phyloP scores from a whole-genome alignment of 352 stramenopile genomes.

The Globisporangium orthogonon region DNA sequence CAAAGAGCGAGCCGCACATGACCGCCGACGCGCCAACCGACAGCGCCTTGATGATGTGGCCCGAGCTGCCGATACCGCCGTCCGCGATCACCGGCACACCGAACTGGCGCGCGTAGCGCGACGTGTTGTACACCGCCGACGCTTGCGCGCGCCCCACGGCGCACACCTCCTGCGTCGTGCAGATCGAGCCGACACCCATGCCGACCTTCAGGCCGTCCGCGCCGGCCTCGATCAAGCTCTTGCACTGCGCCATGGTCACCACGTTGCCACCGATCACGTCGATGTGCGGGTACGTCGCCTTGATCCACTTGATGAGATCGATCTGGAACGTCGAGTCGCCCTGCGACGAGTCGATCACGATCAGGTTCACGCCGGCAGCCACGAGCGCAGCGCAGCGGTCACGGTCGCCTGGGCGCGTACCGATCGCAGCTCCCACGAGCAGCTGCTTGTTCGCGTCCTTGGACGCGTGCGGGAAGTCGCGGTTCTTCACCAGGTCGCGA shows the following conservation, averaged over 20 bases:
- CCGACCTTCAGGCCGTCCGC: slow-evolving; percentile 99
- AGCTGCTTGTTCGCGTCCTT: slow-evolving; percentile 99
- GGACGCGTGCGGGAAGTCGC: slow-evolving; percentile 95
- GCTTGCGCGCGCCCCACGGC: slow-evolving; percentile 97
- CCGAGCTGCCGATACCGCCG: slow-evolving; percentile 97
- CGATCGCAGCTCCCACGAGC: slow-evolving; percentile 97
- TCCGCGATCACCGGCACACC: slow-evolving; percentile 98
- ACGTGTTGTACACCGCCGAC: slow-evolving; percentile 98
- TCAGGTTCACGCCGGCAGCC: slow-evolving; percentile 96
- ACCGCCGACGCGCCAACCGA: slow-evolving; percentile 95
- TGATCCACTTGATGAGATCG: slow-evolving; percentile 93
- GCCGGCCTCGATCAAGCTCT: slow-evolving; percentile 98
- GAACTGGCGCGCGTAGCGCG: slow-evolving; percentile 93
- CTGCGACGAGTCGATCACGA: slow-evolving; percentile 99
- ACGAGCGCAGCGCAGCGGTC: slow-evolving; percentile 90
- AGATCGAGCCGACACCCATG: slow-evolving; percentile 99
- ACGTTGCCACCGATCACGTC: slow-evolving; percentile 99
- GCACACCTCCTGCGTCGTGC: slow-evolving; percentile 99
- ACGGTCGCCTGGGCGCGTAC: slow-evolving; percentile 95
- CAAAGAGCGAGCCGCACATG: slow-evolving; percentile 99
- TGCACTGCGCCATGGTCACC: slow-evolving; percentile 96
- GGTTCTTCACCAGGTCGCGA: slow-evolving; percentile 97
- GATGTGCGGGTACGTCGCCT: slow-evolving; percentile 90
- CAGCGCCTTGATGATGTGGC: slow-evolving; percentile 99
- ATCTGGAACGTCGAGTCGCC: slow-evolving; percentile 95